phyloP scores from a whole-genome alignment of 805 yeast species.

The Saccharomycopsis oosterbeekiorum region DNA sequence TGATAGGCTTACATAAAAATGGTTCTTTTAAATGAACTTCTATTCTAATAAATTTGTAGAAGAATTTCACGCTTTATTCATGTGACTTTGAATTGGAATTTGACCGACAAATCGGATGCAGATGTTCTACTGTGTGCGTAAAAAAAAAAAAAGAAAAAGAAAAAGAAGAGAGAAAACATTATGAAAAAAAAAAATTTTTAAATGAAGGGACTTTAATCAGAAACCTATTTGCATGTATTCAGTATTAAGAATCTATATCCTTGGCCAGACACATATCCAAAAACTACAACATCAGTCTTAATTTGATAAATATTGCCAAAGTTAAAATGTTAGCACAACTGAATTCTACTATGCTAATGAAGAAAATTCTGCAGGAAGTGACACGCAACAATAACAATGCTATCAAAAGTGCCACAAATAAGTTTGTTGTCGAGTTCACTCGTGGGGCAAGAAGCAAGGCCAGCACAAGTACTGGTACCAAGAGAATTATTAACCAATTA shows the following conservation, averaged over 20 bases:
- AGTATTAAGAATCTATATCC: background rate
- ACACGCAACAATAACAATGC: background rate
- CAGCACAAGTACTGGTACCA: constrained; percentile 35
- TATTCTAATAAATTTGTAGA: background rate
- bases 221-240: no score
- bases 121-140: background rate
- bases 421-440: constrained; percentile 21
- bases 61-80: background rate
- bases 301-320: background rate
- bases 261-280: background rate
- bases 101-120: background rate
- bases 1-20: no score
- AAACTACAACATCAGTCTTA: background rate
- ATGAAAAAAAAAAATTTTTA: background rate
- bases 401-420: background rate
- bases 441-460: constrained; percentile 43
- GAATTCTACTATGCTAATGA: background rate
- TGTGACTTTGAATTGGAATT: background rate
- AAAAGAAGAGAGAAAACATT: no score
- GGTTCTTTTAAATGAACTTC: background rate
- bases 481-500: constrained; percentile 42
- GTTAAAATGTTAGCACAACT: background rate
- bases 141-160: constrained; percentile 10
- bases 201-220: background rate
- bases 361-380: background rate